These are phyloP conservation scores for Magnolia officinalis DNA, from an alignment of 164 flowering plant species.

Conservation along the genomic window DNA sequence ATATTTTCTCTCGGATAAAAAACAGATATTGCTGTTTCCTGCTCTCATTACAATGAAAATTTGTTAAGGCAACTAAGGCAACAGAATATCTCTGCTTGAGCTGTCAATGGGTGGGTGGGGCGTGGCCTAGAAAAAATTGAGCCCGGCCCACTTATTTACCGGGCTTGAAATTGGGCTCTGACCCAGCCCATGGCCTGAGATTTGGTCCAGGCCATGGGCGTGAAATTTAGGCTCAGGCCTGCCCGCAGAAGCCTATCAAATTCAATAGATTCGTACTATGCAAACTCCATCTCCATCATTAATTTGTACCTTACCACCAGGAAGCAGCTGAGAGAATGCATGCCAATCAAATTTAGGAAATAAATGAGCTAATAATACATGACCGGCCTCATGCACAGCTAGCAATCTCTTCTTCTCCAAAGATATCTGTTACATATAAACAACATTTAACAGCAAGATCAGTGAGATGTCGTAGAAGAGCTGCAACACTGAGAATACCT, in stretches of 20 bases:
- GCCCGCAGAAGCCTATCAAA: not conserved
- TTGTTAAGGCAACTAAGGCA: not conserved
- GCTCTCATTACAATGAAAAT: conserved; percentile 17
- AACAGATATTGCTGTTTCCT: conserved; percentile 96
- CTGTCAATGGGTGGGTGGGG: not conserved
- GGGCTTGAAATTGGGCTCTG: not conserved
- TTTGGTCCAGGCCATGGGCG: not conserved
- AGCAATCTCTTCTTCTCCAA: conserved; percentile 74
- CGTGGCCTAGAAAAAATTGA: not conserved
- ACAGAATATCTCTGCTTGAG: not conserved
- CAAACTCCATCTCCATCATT: not conserved
- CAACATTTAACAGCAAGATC: conserved; percentile 1
- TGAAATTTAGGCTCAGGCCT: not conserved
- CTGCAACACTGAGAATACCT: not conserved
- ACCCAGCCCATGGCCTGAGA: not conserved
- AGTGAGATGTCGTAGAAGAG: not conserved
- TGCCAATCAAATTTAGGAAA: conserved; percentile 98
- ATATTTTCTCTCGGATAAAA: conserved; percentile 92
- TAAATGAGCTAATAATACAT: conserved; percentile 86
- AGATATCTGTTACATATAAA: conserved; percentile 51
- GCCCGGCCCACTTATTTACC: not conserved
- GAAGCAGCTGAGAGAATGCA: conserved; percentile 96
- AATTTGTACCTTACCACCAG: conserved; percentile 83
- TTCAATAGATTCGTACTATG: not conserved
- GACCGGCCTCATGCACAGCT: conserved; percentile 99